Evolutionary conservation across 495 filamentous ascomycete species (phyloP).

Genomic region (Aspergillus taichungensis): DNA sequence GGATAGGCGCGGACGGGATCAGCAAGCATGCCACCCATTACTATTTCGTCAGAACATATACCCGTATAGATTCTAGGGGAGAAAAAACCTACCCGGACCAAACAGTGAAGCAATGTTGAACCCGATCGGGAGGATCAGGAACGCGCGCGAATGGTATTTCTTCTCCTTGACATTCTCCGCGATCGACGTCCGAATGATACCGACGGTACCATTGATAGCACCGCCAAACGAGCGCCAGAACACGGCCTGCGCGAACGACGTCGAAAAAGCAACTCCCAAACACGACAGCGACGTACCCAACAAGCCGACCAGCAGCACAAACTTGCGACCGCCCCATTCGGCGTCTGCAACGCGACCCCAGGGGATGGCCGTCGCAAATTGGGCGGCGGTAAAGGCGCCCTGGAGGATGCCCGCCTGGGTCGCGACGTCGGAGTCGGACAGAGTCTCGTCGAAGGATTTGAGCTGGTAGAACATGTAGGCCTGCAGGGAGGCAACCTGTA

Average conservation of each 20-base stretch:
- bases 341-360: slow-evolving; percentile 75
- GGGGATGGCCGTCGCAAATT: slow-evolving; percentile 77
- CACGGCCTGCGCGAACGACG: slow-evolving; percentile 61
- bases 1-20: slow-evolving; percentile 68
- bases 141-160: slow-evolving; percentile 58
- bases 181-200: slow-evolving; percentile 76
- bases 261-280: slow-evolving; percentile 74
- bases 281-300: slow-evolving; percentile 62
- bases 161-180: slow-evolving; percentile 70
- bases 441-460: slow-evolving; percentile 56
- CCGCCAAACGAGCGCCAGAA: slow-evolving; percentile 68
- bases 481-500: slow-evolving; percentile 41
- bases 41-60: slow-evolving; percentile 11
- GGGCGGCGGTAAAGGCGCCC: slow-evolving; percentile 70
- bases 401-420: slow-evolving; percentile 71
- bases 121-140: slow-evolving; percentile 61
- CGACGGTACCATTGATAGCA: slow-evolving; percentile 73
- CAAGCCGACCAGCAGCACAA: slow-evolving; percentile 67
- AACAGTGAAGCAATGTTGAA: slow-evolving; percentile 75
- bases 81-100: slow-evolving; percentile 46
- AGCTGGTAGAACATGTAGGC: slow-evolving; percentile 77
- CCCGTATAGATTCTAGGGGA: neutral
- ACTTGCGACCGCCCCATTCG: slow-evolving; percentile 61
- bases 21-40: slow-evolving; percentile 64
- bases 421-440: slow-evolving; percentile 61